phyloP scores from a whole-genome alignment of 1,139 yeast species.

The Meyerozyma athensensis region DNA sequence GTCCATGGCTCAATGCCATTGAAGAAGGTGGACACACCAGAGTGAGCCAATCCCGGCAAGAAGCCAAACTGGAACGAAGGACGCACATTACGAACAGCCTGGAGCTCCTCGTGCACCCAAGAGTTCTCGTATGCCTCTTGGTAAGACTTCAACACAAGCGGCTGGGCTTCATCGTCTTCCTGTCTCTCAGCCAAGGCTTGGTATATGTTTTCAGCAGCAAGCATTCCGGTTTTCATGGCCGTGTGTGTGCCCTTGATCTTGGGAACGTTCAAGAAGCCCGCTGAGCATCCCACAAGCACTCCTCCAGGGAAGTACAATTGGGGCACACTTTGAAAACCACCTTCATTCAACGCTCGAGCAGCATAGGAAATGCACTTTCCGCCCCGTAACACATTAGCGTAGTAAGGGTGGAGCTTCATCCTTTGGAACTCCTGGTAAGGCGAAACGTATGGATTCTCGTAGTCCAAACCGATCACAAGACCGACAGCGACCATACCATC shows the following conservation, averaged over 20 bases:
- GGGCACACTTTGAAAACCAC: conserved; percentile 91
- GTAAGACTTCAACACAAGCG: conserved; percentile 52
- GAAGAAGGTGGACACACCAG: conserved; percentile 80
- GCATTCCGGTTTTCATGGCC: conserved; percentile 90
- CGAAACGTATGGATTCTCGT: conserved; percentile 86
- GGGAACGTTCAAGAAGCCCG: conserved; percentile 96
- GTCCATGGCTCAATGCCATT: conserved; percentile 88
- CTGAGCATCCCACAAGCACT: conserved; percentile 86
- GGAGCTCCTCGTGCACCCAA: conserved; percentile 81
- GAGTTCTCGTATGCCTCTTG: conserved; percentile 64
- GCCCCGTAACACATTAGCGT: conserved; percentile 68
- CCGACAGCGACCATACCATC: conserved; percentile 90
- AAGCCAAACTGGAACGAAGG: conserved; percentile 84
- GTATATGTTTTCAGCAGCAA: conserved; percentile 85
- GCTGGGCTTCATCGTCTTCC: conserved; percentile 48
- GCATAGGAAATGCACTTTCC: conserved; percentile 93
- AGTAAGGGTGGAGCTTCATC: conserved; percentile 88
- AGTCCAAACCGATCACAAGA: conserved; percentile 86
- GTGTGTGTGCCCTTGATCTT: conserved; percentile 98
- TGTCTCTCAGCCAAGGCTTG: conserved; percentile 42
- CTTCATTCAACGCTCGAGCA: conserved; percentile 94
- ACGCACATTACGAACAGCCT: conserved; percentile 80
- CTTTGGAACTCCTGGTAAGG: conserved; percentile 95
- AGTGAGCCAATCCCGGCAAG: conserved; percentile 73
- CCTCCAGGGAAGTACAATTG: conserved; percentile 93